Evolutionary conservation across 2,329 filamentous ascomycete genomes (phyloP).

Genomic region (Arthroderma sp.): DNA sequence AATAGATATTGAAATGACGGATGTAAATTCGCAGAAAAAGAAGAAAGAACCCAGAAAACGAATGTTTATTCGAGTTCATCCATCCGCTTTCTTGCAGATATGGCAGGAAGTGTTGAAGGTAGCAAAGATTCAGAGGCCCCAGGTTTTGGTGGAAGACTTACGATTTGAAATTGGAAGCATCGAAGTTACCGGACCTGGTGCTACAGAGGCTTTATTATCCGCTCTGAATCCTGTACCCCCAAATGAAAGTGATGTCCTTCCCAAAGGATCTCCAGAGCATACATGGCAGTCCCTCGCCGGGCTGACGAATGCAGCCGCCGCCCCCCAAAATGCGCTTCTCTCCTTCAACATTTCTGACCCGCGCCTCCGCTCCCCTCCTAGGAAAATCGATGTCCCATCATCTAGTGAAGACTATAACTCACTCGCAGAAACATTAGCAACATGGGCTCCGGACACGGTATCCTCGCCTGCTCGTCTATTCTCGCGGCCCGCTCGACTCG

Average conservation of each 20-base stretch:
- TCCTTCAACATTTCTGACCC: conserved; percentile 67
- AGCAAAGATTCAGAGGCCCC: conserved; percentile 49
- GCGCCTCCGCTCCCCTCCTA: conserved; percentile 63
- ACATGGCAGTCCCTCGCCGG: conserved; percentile 31
- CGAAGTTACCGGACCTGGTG: conserved; percentile 57
- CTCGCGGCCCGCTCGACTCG: conserved; percentile 51
- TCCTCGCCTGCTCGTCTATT: conserved; percentile 44
- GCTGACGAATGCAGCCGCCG: conserved; percentile 53
- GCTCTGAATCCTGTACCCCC: conserved; percentile 45
- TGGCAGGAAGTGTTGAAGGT: conserved; percentile 49
- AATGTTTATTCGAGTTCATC: conserved; percentile 65
- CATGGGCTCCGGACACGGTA: conserved; percentile 53
- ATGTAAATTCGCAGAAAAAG: conserved; percentile 15
- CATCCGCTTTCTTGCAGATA: conserved; percentile 55
- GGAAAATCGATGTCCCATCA: conserved; percentile 33
- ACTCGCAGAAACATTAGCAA: conserved; percentile 48
- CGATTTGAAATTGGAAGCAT: conserved; percentile 62
- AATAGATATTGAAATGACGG: conserved; percentile 26
- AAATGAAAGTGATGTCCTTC: conserved; percentile 10
- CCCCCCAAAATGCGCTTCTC: conserved; percentile 59
- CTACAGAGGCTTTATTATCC: conserved; percentile 63
- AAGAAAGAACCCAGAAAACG: conserved; percentile 34
- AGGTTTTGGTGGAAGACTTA: conserved; percentile 50
- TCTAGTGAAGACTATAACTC: conserved; percentile 22
- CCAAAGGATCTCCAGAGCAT: conserved; percentile 21